Evolutionary conservation across 108 stramenopile species (phyloP).

Genomic region (Pseudonitzschia pungens): DNA sequence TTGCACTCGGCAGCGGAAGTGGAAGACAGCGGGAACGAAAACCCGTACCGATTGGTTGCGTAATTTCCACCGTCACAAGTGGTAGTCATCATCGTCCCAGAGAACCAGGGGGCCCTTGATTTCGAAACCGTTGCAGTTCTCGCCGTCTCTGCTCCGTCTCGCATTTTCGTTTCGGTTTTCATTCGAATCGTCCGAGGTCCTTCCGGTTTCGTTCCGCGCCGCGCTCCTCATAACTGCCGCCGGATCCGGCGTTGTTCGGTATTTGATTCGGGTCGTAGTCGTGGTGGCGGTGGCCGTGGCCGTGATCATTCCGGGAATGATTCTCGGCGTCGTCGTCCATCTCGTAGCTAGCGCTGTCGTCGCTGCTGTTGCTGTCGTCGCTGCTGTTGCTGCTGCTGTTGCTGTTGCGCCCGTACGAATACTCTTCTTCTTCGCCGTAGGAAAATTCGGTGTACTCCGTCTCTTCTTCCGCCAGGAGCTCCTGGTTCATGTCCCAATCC

Average conservation of each 20-base stretch:
- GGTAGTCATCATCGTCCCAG: constrained; percentile 21
- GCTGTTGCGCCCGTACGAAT: no score
- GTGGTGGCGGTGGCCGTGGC: no score
- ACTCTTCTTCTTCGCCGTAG: neutral
- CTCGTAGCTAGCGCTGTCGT: neutral
- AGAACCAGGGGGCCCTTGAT: constrained; percentile 11
- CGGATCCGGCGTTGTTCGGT: no score
- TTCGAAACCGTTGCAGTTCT: constrained; percentile 1
- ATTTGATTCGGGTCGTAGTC: no score
- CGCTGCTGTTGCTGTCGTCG: neutral
- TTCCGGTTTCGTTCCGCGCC: neutral
- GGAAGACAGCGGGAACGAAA: constrained; percentile 5
- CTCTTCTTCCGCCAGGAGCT: neutral
- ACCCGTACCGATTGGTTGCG: neutral
- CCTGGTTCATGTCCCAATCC: constrained; percentile 21
- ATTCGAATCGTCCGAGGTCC: neutral
- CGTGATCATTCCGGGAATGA: no score
- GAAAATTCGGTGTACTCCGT: neutral
- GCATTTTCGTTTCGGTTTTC: no score
- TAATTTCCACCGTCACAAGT: neutral
- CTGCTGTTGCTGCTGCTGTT: neutral
- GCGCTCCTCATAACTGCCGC: no score
- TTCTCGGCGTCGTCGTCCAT: neutral
- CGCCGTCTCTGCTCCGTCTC: neutral
- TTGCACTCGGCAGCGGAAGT: constrained; percentile 35